phyloP scores from a whole-genome alignment of 1,284 basidiomycete species.

The Puccinia brachypodii region DNA sequence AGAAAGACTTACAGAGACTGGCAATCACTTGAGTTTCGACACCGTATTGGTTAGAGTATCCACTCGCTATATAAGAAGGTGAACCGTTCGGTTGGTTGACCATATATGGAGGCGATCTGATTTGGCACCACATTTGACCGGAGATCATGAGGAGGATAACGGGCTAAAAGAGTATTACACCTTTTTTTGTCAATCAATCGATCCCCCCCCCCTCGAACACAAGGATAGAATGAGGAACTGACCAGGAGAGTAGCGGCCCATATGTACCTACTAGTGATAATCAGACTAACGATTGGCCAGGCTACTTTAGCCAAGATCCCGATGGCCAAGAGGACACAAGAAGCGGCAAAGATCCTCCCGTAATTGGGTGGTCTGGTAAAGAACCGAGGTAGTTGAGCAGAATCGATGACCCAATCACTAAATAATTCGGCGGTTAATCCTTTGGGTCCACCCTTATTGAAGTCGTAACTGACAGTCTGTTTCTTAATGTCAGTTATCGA shows the following conservation, averaged over 20 bases:
- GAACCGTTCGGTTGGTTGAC: slow-evolving; percentile 60
- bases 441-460: slow-evolving; percentile 61
- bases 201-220: neutral
- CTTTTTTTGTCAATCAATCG: neutral
- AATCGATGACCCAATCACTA: slow-evolving; percentile 2
- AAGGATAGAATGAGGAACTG: neutral
- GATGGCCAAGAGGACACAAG: slow-evolving; percentile 30
- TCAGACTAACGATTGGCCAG: slow-evolving; percentile 29
- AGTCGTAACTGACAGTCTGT: slow-evolving; percentile 71
- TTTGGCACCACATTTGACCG: slow-evolving; percentile 95
- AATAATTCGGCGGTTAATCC: slow-evolving; percentile 33
- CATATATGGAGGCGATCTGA: slow-evolving; percentile 75
- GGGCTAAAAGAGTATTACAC: slow-evolving; percentile 43
- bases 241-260: slow-evolving; percentile 40
- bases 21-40: slow-evolving; percentile 88
- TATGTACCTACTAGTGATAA: slow-evolving; percentile 36
- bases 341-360: slow-evolving; percentile 39
- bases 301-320: slow-evolving; percentile 36
- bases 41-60: slow-evolving; percentile 86
- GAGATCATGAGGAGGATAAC: slow-evolving; percentile 78
- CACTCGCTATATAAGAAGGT: slow-evolving; percentile 75
- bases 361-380: slow-evolving; percentile 38
- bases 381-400: slow-evolving; percentile 16
- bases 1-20: slow-evolving; percentile 70
- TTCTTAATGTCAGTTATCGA: slow-evolving; percentile 62